Base-by-base conservation (phyloP, 2,329 filamentous ascomycete genomes). In the Colletotrichum sp. region DNA sequence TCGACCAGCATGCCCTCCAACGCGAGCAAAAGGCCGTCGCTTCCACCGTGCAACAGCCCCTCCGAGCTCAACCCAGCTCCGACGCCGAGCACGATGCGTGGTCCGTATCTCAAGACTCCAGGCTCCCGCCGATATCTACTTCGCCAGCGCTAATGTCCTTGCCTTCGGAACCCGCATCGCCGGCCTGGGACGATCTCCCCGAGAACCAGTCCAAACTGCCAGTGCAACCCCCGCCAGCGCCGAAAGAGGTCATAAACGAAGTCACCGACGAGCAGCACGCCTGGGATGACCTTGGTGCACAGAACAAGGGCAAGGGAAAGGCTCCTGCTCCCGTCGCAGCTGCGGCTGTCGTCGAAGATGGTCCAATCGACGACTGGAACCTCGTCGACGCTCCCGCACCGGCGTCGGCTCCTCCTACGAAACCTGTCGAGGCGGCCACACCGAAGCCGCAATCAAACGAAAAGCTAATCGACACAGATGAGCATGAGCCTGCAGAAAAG, bases 331-430 rank as follows among this genome's bases (percentile, higher is more conserved):
- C 70, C 15, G 59, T 78, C n/a, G 74, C 79, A 18, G 69, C 80
- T 8, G 78, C 80, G 26, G 67, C 78, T 8, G 76, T 77, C 16
- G 76, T 77, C 73, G 78, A 79, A 7, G 77, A 78, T 9, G 71
- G 68, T 8, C 68, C 71, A 76, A 81, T 83, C 9, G 87, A 90
- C 8, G 89, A 88, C 52, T 91, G 89, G 89, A 90, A 88, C 70
- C 75, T 91, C 70, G 87, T 77, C 21, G 77, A 78, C 39, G 62
- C 69, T 1, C 55, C 55, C 6, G 55, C 55, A 21, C 18, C 39
- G 5, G 18, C 18, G 39, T 2, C 39, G 1, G 44, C 44, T 52
- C n/a, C 44, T 52, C n/a, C 44, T 52, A 8, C 44, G 12, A 52
- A 52, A 12, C 34, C 60, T 13, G 32, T 21, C 34, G 68, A 28